Conservation (phyloP, 805 yeast genomes). For the Kurtzmaniella cleridarum region DNA sequence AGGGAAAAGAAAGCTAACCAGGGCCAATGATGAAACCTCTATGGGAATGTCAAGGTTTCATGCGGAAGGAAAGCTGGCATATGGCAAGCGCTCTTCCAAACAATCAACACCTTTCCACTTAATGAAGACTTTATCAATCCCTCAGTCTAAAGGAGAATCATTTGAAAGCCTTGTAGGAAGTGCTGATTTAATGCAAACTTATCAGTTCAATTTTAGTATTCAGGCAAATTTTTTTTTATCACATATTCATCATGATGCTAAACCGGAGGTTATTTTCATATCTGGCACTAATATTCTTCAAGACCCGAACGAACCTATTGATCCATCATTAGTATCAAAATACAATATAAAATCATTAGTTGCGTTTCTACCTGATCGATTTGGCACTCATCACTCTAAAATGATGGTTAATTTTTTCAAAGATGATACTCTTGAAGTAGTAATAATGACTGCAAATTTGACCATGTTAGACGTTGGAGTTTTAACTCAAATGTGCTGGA, state of each 20-base stretch:
- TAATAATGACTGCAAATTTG: conserved; percentile 56
- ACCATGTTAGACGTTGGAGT: conserved; percentile 48
- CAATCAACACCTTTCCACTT: too few species aligned
- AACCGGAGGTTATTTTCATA: conserved; percentile 19
- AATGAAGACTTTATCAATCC: too few species aligned
- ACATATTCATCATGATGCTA: conserved; percentile 20
- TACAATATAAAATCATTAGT: conserved; percentile 26
- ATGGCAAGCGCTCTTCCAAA: too few species aligned
- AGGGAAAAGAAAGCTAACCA: too few species aligned
- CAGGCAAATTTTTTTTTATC: conserved; percentile 36
- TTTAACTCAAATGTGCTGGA: conserved; percentile 66
- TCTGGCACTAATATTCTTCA: conserved; percentile 20
- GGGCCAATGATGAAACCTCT: too few species aligned
- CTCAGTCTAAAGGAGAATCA: too few species aligned
- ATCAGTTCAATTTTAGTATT: conserved; percentile 46
- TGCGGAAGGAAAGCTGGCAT: too few species aligned
- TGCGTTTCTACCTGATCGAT: conserved; percentile 27
- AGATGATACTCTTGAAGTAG: conserved; percentile 43
- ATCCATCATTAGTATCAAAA: conserved; percentile 9
- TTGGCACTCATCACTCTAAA: conserved; percentile 60
- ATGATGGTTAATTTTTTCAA: conserved; percentile 54
- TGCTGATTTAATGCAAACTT: conserved; percentile 13
- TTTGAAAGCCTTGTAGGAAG: conserved; percentile 20
- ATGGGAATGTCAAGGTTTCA: too few species aligned
- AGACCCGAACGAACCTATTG: conserved; percentile 7